A percentile compares a stretch with the other conserved stretches of the same genome.
Evolutionary conservation across 352 stramenopile species (phyloP).

Genomic region (Phytophthora idaei): DNA sequence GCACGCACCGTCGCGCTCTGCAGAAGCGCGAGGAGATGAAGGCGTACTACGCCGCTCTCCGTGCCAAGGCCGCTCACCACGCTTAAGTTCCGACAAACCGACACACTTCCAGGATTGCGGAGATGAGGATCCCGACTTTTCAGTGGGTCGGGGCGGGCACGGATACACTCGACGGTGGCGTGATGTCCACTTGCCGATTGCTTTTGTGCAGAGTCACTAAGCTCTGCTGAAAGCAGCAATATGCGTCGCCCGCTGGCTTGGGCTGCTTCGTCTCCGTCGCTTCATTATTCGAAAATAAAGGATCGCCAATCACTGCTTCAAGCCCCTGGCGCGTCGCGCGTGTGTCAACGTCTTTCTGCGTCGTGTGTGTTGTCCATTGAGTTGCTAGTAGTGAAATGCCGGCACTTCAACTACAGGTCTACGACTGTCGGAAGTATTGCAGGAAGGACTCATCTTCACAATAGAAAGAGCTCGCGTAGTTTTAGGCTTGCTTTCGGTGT

Average conservation of each 20-base stretch:
- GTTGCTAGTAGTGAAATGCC: neutral
- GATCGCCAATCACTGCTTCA: conserved; percentile 72
- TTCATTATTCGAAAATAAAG: conserved; percentile 86
- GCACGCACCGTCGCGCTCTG: conserved; percentile 97
- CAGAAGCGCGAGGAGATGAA: conserved; percentile 99
- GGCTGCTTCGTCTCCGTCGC: conserved; percentile 45
- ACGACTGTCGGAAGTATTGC: conserved; percentile 2
- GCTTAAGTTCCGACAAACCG: conserved; percentile 52
- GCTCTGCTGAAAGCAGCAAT: conserved; percentile 23
- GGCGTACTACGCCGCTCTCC: conserved; percentile 96
- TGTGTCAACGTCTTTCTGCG: conserved; percentile 22
- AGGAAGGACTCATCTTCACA: neutral
- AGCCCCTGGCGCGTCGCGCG: conserved; percentile 16
- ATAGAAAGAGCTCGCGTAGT: no score
- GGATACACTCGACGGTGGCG: conserved; percentile 29
- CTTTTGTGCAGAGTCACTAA: conserved; percentile 24
- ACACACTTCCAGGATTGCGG: conserved; percentile 53
- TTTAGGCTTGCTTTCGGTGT: neutral
- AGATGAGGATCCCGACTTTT: conserved; percentile 38
- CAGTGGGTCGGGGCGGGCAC: conserved; percentile 34
- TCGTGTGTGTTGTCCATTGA: conserved; percentile 4
- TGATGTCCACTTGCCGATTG: conserved; percentile 36
- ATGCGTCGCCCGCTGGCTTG: conserved; percentile 23
- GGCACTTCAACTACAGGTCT: neutral
- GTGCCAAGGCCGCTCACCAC: conserved; percentile 92